Conservation (phyloP, 1,284 basidiomycete species). For the Cryptococcus hybrid region DNA sequence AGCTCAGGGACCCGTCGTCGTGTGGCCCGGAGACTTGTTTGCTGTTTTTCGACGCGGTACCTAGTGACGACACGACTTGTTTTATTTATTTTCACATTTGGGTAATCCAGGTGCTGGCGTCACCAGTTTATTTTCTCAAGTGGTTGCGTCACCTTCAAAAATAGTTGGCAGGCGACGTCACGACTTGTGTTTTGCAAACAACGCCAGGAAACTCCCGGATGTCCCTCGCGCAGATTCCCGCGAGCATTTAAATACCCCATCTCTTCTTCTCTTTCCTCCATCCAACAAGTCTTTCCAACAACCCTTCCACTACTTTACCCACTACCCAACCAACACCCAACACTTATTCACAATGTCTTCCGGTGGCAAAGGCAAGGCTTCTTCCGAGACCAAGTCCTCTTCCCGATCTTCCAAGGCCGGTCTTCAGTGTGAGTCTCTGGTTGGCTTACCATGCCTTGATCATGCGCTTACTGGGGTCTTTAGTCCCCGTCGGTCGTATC, state of each 20-base stretch:
- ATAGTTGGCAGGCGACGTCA: too few relatives aligned
- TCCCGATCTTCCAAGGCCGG: slow-evolving; percentile 82
- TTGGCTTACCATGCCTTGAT: background rate
- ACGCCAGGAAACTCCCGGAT: too few relatives aligned
- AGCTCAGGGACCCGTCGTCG: background rate
- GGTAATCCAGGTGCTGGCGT: too few relatives aligned
- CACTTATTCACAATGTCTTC: slow-evolving; percentile 56
- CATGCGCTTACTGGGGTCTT: slow-evolving; percentile 19
- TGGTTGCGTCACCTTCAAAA: too few relatives aligned
- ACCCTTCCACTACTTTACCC: slow-evolving; percentile 7
- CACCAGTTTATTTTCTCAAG: too few relatives aligned
- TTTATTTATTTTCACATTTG: too few relatives aligned
- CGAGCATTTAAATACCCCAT: slow-evolving; percentile 17
- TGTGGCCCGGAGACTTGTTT: background rate
- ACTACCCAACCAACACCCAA: slow-evolving; percentile 21
- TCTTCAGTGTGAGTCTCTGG: slow-evolving; percentile 57
- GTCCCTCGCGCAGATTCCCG: background rate
- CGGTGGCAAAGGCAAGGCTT: slow-evolving; percentile 56
- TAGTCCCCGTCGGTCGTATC: slow-evolving; percentile 80
- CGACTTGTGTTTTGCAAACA: too few relatives aligned
- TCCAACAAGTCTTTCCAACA: slow-evolving; percentile 12
- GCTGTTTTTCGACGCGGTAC: too few relatives aligned
- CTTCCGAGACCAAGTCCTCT: slow-evolving; percentile 54
- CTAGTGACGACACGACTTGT: too few relatives aligned
- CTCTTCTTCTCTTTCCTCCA: slow-evolving; percentile 9